phyloP scores from a whole-genome alignment of 768 basidiomycete genomes.

The Psilocybe subaeruginosa region DNA sequence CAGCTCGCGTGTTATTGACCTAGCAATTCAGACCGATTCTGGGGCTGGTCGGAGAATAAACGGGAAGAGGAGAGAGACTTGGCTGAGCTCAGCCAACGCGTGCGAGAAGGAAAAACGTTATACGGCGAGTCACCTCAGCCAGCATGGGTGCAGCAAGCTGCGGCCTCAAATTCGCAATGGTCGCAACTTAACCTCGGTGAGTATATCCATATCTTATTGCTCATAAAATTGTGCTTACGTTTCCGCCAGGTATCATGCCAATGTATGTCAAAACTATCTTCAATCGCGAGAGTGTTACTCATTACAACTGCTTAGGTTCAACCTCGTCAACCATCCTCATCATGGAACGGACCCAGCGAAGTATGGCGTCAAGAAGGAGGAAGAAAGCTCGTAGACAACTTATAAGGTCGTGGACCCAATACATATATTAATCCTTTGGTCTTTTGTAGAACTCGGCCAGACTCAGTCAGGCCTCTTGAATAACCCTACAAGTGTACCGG shows the following conservation, averaged over 20 bases:
- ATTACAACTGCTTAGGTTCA: constrained; percentile 66
- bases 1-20: constrained; percentile 7
- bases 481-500: not conserved
- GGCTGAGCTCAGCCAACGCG: constrained; percentile 76
- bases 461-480: not conserved
- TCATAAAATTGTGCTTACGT: constrained; percentile 53
- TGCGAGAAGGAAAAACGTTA: constrained; percentile 78
- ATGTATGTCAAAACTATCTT: constrained; percentile 51
- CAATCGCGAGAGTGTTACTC: constrained; percentile 8
- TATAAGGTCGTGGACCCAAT: not conserved
- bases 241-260: constrained; percentile 33
- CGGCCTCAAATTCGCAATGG: constrained; percentile 87
- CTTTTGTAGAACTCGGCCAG: not conserved
- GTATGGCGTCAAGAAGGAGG: constrained; percentile 55
- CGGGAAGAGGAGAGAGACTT: constrained; percentile 79
- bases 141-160: constrained; percentile 83
- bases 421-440: not conserved
- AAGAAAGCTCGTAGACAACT: constrained; percentile 26
- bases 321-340: constrained; percentile 88
- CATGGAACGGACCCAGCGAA: constrained; percentile 88
- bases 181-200: constrained; percentile 92
- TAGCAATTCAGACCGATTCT: constrained; percentile 73
- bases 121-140: constrained; percentile 86
- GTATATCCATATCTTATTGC: constrained; percentile 28
- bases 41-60: constrained; percentile 92